Base-by-base conservation (phyloP, 495 filamentous ascomycete species). In the Penicillium bialowiezense region DNA sequence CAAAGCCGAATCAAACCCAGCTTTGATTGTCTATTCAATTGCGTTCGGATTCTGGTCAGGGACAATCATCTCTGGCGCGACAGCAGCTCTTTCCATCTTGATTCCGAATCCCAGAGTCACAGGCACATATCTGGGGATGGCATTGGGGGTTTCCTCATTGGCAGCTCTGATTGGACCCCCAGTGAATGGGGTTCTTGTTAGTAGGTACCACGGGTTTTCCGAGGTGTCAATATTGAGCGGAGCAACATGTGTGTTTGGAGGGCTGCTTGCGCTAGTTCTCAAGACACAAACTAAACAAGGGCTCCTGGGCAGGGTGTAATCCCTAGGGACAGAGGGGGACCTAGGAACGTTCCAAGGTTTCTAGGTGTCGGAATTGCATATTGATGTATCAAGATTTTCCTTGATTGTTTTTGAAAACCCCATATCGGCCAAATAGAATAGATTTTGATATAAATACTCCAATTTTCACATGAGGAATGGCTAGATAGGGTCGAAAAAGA, bases 111-210 rank as follows among this genome's bases (percentile, higher is more conserved):
- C 71, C 1, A 60, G 62, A 45, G 56, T 80, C 28, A 62, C 79
- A 14, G 78, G 79, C 1, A 80, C 77, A 0, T 82, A 82, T 51
- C 72, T 79, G 46, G 78, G 79, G 14, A 78, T 77, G 75, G 77
- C 72, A 2, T 67, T 82, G 59, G 63, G 63, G 0, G 10, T 78
- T 12, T 59, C 56, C 3, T 66, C 76, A 0, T 32, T 80, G 5
- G 73, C 68, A 1, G 58, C 61, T 3, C 39, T 83, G 42, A 72
- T 81, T 26, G 77, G 78, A 0, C 78, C 81, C 13, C 79, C 79
- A 0, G 65, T 79, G 14, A 76, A 73, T 47, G 81, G 79, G 0
- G 72, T 64, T 2, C 47, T 83, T 35, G 26, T 79, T 7, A 62
- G 56, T 10, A 65, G 50, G 21, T 77, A 78, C 40, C 56, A 53